Evolutionary conservation across 2,329 filamentous ascomycete genomes (phyloP).

Genomic region (Helotiales sp.): DNA sequence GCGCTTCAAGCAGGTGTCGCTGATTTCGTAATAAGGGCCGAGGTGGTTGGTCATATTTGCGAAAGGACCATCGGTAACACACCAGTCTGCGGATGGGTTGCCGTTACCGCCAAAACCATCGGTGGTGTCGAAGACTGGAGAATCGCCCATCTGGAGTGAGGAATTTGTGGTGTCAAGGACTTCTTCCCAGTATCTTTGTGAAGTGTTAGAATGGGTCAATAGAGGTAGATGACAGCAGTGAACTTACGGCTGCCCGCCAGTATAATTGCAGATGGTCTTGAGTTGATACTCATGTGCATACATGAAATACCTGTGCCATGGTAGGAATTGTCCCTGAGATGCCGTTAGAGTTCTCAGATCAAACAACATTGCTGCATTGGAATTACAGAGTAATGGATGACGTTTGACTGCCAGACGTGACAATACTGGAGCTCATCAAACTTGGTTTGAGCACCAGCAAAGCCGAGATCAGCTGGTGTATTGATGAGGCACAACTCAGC

Average conservation of each 20-base stretch:
- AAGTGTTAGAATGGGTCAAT: not conserved
- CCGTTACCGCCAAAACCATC: slow-evolving; percentile 10
- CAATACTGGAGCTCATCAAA: slow-evolving; percentile 9
- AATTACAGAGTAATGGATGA: slow-evolving; percentile 4
- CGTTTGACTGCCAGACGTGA: slow-evolving; percentile 5
- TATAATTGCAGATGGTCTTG: slow-evolving; percentile 3
- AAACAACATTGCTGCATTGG: not conserved
- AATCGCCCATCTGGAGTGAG: not conserved
- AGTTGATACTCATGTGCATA: slow-evolving; percentile 5
- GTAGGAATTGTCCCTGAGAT: not conserved
- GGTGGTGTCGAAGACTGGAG: not conserved
- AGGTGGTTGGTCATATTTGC: not conserved
- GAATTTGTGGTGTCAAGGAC: not conserved
- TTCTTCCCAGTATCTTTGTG: not conserved
- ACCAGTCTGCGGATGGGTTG: not conserved
- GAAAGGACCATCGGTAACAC: slow-evolving; percentile 6
- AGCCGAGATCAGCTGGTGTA: not conserved
- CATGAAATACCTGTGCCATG: slow-evolving; percentile 8
- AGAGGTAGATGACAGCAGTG: not conserved
- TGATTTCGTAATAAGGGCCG: not conserved
- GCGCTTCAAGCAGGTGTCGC: slow-evolving; percentile 3
- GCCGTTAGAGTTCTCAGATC: not conserved
- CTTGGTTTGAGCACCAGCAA: not conserved
- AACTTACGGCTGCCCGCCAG: slow-evolving; percentile 8
- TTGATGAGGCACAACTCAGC: slow-evolving; percentile 6